Evolutionary conservation across 2,329 filamentous ascomycete genomes (phyloP).

Genomic region (Periconia sp.): DNA sequence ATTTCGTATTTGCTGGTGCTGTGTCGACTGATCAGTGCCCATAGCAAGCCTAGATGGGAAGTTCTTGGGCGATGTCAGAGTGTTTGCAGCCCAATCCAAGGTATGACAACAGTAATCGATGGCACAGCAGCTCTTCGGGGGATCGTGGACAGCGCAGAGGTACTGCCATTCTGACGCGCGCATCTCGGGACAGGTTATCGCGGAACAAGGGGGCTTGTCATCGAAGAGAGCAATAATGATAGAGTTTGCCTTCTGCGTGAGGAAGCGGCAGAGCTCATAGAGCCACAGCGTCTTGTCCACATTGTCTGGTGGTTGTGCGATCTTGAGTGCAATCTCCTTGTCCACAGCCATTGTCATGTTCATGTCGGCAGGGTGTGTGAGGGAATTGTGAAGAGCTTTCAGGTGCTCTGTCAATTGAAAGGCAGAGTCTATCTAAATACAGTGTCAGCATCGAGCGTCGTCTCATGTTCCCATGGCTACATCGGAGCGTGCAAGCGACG

Average conservation of each 20-base stretch:
- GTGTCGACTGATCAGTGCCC: constrained; percentile 50
- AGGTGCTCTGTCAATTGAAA: constrained; percentile 98
- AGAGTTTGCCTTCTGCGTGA: constrained; percentile 92
- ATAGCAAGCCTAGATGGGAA: constrained; percentile 84
- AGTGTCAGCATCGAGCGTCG: constrained; percentile 20
- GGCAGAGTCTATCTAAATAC: constrained; percentile 82
- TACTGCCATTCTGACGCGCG: constrained; percentile 99
- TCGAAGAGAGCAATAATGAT: constrained; percentile 92
- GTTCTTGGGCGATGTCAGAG: constrained; percentile 91
- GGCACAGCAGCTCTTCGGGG: constrained; percentile 94
- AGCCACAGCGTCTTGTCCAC: constrained; percentile 92
- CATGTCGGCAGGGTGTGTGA: constrained; percentile 66
- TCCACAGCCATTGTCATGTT: constrained; percentile 73
- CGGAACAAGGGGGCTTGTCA: constrained; percentile 86
- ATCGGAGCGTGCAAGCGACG: constrained; percentile 26
- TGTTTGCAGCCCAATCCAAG: constrained; percentile 95
- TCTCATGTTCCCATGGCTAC: constrained; percentile 2
- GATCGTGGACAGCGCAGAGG: constrained; percentile 94
- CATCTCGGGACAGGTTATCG: constrained; percentile 94
- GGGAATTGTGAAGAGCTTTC: constrained; percentile 85
- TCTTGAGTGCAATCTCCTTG: constrained; percentile 73
- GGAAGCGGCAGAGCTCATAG: constrained; percentile 95
- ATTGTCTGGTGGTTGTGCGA: constrained; percentile 80
- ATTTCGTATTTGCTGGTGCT: constrained; percentile 72
- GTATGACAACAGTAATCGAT: constrained; percentile 99